phyloP scores from a whole-genome alignment of 2,329 filamentous ascomycete genomes.

The Fusarium xylarioides region DNA sequence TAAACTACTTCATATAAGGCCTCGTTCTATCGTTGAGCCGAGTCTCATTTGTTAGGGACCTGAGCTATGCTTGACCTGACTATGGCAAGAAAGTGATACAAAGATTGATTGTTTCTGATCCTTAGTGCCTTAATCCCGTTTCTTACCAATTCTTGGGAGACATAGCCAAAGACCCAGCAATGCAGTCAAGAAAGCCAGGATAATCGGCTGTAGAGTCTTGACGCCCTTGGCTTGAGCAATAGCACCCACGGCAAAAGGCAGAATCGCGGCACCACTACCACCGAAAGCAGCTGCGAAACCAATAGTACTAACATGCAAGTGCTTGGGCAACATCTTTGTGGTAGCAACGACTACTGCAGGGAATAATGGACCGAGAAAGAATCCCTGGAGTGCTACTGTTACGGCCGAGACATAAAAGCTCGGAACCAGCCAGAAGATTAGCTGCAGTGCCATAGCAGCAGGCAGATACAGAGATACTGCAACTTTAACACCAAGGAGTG shows the following conservation, averaged over 20 bases:
- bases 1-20: background rate
- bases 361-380: slow-evolving; percentile 83
- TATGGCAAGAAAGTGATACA: background rate
- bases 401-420: slow-evolving; percentile 79
- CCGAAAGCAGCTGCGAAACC: slow-evolving; percentile 83
- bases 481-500: slow-evolving; percentile 73
- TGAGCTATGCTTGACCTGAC: background rate
- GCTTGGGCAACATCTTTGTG: slow-evolving; percentile 73
- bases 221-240: slow-evolving; percentile 68
- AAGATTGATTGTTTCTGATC: too few species aligned
- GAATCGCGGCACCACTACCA: slow-evolving; percentile 73
- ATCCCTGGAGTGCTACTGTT: slow-evolving; percentile 75
- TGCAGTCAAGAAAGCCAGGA: slow-evolving; percentile 59
- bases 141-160: slow-evolving; percentile 54
- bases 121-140: slow-evolving; percentile 52
- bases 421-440: slow-evolving; percentile 85
- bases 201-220: slow-evolving; percentile 64
- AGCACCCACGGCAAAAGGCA: slow-evolving; percentile 73
- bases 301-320: slow-evolving; percentile 80
- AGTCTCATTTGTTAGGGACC: too few species aligned
- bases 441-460: slow-evolving; percentile 69
- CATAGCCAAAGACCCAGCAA: slow-evolving; percentile 58
- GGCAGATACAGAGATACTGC: slow-evolving; percentile 70
- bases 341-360: slow-evolving; percentile 75
- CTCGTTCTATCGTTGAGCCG: background rate